Evolutionary conservation across 1,284 basidiomycete species (phyloP), one percentile per base, ranked within the genome.

Genomic region (Sanghuangporus baumii): DNA sequence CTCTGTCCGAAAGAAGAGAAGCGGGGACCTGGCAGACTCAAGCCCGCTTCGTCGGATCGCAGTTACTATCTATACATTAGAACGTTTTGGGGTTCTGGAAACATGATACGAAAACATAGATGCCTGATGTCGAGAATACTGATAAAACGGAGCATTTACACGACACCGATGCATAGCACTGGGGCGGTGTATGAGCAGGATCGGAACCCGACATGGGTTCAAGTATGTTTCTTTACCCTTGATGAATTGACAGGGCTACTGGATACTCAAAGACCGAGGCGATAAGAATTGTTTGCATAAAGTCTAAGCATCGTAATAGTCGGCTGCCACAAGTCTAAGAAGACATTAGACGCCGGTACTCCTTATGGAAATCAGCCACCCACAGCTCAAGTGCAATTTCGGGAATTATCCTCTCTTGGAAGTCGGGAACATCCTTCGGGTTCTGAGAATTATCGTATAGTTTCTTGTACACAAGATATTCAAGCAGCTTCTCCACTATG

Each of bases 371-470:
- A 57, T 5, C 38, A 54, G 38, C 51, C 12, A 80, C 90, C 71
- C 67, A 94, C 93, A 94, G 72, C 71, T 94, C 93, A 4, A 94
- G 73, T 0, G 89, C 88, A 34, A 94, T 83, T 73, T 94, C 92
- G 2, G 90, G 89, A 0, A 84, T 83, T 63, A 94, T 82, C 18
- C 91, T 80, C 65, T 93, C 89, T 70, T 82, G 77, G 66, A 93
- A 88, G 65, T 94, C 91, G 0, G 91, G 90, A 20, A 93, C 77
- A 51, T 91, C 88, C 66, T 88, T 86, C 66, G 86, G 88, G 1
- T 79, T 73, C 0, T 78, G 80, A 0, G 75, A 76, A 14, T 78
- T 77, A 62, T 85, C 81, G 71, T 91, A 91, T 63, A 87, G 77
- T 0, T 84, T 78, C 74, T 89, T 91, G 80, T 90, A 93, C 60